Percentiles rank a stretch among this genome's conserved stretches.
Evolutionary conservation across 495 filamentous ascomycete species (phyloP).

Genomic region (Sphaerosporella brunnea): DNA sequence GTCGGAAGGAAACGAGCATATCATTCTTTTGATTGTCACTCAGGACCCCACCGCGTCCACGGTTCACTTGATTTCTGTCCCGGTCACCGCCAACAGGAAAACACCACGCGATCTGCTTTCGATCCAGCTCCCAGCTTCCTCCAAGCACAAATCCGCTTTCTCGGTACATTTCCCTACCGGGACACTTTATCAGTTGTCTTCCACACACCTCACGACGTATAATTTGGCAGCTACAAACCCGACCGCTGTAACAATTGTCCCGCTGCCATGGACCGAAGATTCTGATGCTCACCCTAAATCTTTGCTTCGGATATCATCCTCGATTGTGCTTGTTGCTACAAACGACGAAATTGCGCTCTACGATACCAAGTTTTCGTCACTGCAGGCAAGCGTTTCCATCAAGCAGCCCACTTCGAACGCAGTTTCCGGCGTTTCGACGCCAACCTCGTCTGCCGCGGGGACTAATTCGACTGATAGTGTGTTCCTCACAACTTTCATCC

Average conservation of each 20-base stretch:
- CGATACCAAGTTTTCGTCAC: constrained; percentile 24
- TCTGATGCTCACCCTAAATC: constrained; percentile 8
- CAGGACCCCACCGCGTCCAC: neutral
- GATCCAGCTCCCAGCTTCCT: constrained; percentile 6
- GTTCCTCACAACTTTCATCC: constrained; percentile 16
- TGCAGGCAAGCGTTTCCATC: constrained; percentile 16
- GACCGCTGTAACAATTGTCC: constrained; percentile 5
- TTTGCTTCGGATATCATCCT: constrained; percentile 21
- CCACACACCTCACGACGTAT: constrained; percentile 16
- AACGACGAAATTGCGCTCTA: constrained; percentile 20
- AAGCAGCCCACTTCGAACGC: constrained; percentile 1
- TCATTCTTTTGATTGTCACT: constrained; percentile 16
- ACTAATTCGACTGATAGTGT: constrained; percentile 7
- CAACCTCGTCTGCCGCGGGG: constrained; percentile 2
- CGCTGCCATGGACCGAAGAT: neutral
- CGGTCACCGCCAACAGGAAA: neutral
- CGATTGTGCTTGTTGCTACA: constrained; percentile 23
- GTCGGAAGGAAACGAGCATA: constrained; percentile 7
- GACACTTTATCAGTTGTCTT: constrained; percentile 17
- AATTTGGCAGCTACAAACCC: constrained; percentile 12
- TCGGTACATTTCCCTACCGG: constrained; percentile 22
- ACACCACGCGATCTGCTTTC: constrained; percentile 11
- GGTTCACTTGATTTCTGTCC: neutral
- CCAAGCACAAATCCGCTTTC: constrained; percentile 9
- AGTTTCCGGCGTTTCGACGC: constrained; percentile 13